Evolutionary conservation across 2,329 filamentous ascomycete genomes (phyloP).

Genomic region (Aspergillus sp.): DNA sequence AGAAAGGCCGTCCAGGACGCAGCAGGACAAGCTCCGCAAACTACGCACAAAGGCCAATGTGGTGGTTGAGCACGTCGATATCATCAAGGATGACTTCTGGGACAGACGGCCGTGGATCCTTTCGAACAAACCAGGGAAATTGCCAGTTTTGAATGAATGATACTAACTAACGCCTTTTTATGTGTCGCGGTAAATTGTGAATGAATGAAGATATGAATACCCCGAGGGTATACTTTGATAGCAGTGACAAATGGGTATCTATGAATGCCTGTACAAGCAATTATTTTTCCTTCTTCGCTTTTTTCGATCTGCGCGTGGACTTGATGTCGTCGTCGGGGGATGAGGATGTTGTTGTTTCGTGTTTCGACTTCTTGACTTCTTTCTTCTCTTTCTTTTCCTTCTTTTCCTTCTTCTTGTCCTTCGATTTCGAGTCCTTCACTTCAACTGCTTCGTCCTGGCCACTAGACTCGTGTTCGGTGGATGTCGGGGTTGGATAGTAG

Average conservation of each 20-base stretch:
- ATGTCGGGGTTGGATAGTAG: constrained; percentile 26
- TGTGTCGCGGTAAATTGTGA: constrained; percentile 8
- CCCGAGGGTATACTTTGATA: not conserved
- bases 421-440: constrained; percentile 18
- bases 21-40: constrained; percentile 75
- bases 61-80: constrained; percentile 76
- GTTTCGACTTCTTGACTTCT: constrained; percentile 17
- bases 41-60: constrained; percentile 70
- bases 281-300: constrained; percentile 33
- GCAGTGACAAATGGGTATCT: constrained; percentile 29
- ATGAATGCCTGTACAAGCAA: constrained; percentile 1
- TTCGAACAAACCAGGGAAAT: constrained; percentile 63
- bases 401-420: constrained; percentile 23
- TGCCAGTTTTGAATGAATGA: constrained; percentile 43
- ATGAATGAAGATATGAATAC: no score
- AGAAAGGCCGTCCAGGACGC: constrained; percentile 62
- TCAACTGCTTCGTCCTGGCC: constrained; percentile 23
- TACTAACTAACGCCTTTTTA: not conserved
- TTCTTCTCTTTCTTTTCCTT: constrained; percentile 15
- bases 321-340: constrained; percentile 6
- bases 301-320: constrained; percentile 41
- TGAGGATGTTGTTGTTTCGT: constrained; percentile 18
- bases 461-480: constrained; percentile 15
- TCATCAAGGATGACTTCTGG: constrained; percentile 96
- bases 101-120: constrained; percentile 74